A percentile compares a stretch with the other conserved stretches of the same genome.
phyloP scores from a whole-genome alignment of 1,139 yeast genomes.

The Diutina pseudorugosa region DNA sequence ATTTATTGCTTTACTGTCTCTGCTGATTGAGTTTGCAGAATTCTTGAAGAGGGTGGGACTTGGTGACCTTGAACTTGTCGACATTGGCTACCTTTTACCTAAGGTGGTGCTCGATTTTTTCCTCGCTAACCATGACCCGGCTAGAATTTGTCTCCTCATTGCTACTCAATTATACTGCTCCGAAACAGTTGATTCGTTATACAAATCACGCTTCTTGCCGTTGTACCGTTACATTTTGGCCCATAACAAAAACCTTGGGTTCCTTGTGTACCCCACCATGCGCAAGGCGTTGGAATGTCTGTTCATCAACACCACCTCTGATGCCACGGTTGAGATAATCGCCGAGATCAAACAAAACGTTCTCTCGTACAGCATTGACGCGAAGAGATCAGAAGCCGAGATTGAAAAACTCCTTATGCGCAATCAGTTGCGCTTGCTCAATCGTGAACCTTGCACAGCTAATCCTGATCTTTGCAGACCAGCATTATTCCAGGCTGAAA shows the following conservation, averaged over 20 bases:
- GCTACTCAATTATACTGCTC: conserved; percentile 41
- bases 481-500: background rate
- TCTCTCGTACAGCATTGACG: background rate
- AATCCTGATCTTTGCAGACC: background rate
- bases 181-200: conserved; percentile 23
- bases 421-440: background rate
- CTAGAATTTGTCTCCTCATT: conserved; percentile 38
- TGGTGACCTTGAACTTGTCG: conserved; percentile 16
- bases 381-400: background rate
- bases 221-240: conserved; percentile 33
- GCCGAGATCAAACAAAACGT: background rate
- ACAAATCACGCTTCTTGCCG: conserved; percentile 35
- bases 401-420: background rate
- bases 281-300: conserved; percentile 18
- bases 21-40: conserved; percentile 24
- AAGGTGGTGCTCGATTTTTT: conserved; percentile 37
- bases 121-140: conserved; percentile 23
- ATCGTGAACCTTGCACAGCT: background rate
- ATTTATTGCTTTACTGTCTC: background rate
- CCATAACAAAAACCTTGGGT: conserved; percentile 22
- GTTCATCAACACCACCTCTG: background rate
- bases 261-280: conserved; percentile 33
- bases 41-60: conserved; percentile 36
- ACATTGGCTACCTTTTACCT: conserved; percentile 31
- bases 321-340: background rate